Evolutionary conservation across 2,329 filamentous ascomycete species (phyloP), one percentile per base, ranked within the genome.

Genomic region (Didymellaceae sp.): DNA sequence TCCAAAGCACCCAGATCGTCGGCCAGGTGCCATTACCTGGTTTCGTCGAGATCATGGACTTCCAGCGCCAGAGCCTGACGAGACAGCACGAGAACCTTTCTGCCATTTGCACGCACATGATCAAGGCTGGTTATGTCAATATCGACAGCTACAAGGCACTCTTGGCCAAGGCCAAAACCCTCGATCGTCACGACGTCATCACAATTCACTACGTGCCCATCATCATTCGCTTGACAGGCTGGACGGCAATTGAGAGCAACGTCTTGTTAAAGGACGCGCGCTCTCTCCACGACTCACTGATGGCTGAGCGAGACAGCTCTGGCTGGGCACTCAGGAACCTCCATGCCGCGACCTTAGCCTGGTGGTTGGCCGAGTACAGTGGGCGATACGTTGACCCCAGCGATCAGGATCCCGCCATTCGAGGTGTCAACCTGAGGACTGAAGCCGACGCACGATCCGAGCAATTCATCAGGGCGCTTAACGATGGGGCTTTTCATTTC

Each of bases 311-410:
- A 35, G 88, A 91, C 40, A 84, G 86, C 52, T 78, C 87, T 32
- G 76, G 81, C 13, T 96, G 91, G 89, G 79, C 82, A 17, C 72
- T 96, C 30, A 80, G 86, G 13, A 88, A 87, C 61, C 81, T 97
- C 10, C 88, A 92, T 62, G 90, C 92, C 35, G 88, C 90, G 3
- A 82, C 92, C 10, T 82, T 85, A 45, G 84, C 88, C 4, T 91
- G 90, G 82, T 99, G 94, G 94, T 82, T 97, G 37, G 87, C 90
- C 24, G 91, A 97, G 66, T 97, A 97, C 74, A 94, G 90, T 59
- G 90, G 91, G 2, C 90, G 91, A 79, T 96, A 92, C 69, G 81
- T 90, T 50, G 91, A 96, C 61, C 83, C 87, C 62, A 82, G 84
- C 16, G 81, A 84, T 25, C 58, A 68, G 79, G 82, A 55, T 80